Evolutionary conservation across 177 flowering plant species (phyloP), one percentile per base, ranked within the genome.

Genomic region (Vitis hybrid): DNA sequence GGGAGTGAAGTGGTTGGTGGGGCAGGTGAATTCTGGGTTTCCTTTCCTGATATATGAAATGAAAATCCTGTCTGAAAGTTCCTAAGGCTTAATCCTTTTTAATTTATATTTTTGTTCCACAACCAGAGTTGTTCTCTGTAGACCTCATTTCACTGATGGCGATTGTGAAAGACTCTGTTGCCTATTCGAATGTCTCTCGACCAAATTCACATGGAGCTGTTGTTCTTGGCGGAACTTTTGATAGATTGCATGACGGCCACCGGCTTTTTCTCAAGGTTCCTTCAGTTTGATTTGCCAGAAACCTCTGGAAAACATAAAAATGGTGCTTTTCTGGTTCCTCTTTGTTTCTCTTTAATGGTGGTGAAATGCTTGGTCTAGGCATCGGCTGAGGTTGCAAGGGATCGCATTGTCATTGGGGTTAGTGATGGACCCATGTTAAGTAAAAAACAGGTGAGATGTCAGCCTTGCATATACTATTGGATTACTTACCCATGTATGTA

Each of bases 401-500:
- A 86, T 51, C 82, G 90, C 4, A 69, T 91, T 62, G 93, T 90
- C 50, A 67, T 91, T 57, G 97, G 97, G 52, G 85, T 91, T 35
- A 85, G 90, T 56, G 94, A 88, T 68, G 97, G 94, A 1, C 91
- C 94, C n/a, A 88, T 90, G 92, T 69, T 91, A 64, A 71, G 69
- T 17, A 91, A 84, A n/a, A 91, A 91, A 68, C 76, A 91, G 91
- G 94, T 90, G 51, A 52, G 5, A 56, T 12, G 7, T 20, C 2
- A 3, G 11, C 8, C 14, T 35, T 30, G 30, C 41, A 12, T 17
- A 12, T 52, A 9, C n/a, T 67, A 53, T 5, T 46, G 10, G 12
- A 18, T 51, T 21, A 21, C 20, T 51, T 49, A 20, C 9, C 55
- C 1, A 4, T 15, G 30, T 27, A 4, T 15, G 10, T 30, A 41